phyloP scores from a whole-genome alignment of 352 stramenopile genomes.

The Phytophthora hibernalis region DNA sequence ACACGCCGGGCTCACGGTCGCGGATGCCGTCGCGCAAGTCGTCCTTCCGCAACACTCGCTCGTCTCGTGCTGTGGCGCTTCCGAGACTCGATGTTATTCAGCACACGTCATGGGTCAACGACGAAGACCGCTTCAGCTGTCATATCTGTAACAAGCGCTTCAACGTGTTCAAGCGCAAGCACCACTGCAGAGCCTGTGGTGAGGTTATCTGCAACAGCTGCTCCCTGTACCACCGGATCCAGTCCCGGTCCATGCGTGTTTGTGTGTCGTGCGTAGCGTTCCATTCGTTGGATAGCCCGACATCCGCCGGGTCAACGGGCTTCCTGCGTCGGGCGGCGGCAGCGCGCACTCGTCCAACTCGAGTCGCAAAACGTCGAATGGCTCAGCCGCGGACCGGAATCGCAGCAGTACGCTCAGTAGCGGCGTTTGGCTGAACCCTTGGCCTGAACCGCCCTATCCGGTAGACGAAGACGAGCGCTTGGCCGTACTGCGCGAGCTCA shows the following conservation, averaged over 20 bases:
- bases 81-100: slow-evolving; percentile 81
- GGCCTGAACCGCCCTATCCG: slow-evolving; percentile 83
- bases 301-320: slow-evolving; percentile 56
- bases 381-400: slow-evolving; percentile 39
- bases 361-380: slow-evolving; percentile 73
- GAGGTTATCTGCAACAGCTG: slow-evolving; percentile 90
- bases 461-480: slow-evolving; percentile 84
- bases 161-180: slow-evolving; percentile 90
- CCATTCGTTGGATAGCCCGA: slow-evolving; percentile 82
- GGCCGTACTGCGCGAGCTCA: slow-evolving; percentile 74
- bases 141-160: slow-evolving; percentile 91
- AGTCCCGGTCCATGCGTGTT: slow-evolving; percentile 86
- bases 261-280: slow-evolving; percentile 88
- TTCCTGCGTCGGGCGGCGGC: slow-evolving; percentile 41
- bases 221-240: slow-evolving; percentile 85
- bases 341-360: slow-evolving; percentile 42
- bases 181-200: slow-evolving; percentile 86
- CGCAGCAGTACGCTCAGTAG: slow-evolving; percentile 67
- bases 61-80: slow-evolving; percentile 74
- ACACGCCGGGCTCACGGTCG: slow-evolving; percentile 32
- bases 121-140: slow-evolving; percentile 86
- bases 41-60: slow-evolving; percentile 79
- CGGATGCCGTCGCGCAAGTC: slow-evolving; percentile 67
- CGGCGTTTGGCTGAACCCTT: slow-evolving; percentile 80
- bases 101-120: slow-evolving; percentile 85